Percentiles rank a stretch among this genome's conserved stretches.
Evolutionary conservation across 805 yeast genomes (phyloP).

Genomic region (Torulaspora franciscae): DNA sequence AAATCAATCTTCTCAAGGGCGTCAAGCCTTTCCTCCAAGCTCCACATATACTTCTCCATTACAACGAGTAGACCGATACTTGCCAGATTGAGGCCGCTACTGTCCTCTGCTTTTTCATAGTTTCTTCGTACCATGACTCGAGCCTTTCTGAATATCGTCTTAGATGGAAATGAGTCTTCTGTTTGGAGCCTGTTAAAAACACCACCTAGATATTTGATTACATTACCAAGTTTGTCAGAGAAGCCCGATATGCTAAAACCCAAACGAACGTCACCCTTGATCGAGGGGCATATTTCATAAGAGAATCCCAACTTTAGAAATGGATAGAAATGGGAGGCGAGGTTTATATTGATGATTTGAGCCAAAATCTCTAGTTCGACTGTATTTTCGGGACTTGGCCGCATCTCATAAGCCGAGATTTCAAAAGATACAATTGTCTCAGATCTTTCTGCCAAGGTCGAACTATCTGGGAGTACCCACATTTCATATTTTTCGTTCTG

Average conservation of each 20-base stretch:
- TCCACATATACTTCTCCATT: constrained; percentile 54
- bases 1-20: constrained; percentile 48
- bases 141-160: constrained; percentile 42
- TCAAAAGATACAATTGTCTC: constrained; percentile 46
- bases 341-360: constrained; percentile 41
- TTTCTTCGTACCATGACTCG: constrained; percentile 45
- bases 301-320: constrained; percentile 51
- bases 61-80: constrained; percentile 47
- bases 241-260: constrained; percentile 53
- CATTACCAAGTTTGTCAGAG: constrained; percentile 35
- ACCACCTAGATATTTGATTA: constrained; percentile 36
- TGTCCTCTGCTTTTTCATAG: constrained; percentile 42
- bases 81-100: constrained; percentile 46
- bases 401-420: constrained; percentile 33
- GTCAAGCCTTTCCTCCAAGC: constrained; percentile 51
- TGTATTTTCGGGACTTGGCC: constrained; percentile 37
- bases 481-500: constrained; percentile 40
- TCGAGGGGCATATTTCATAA: constrained; percentile 53
- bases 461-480: constrained; percentile 46
- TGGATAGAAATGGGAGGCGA: constrained; percentile 46
- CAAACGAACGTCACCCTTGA: constrained; percentile 51
- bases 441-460: constrained; percentile 23
- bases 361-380: constrained; percentile 52
- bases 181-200: constrained; percentile 30
- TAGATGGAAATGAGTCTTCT: constrained; percentile 17